Evolutionary conservation across 148 eudicot species (phyloP), one percentile per base, ranked within the genome.

Genomic region (Polygonum maritimum): DNA sequence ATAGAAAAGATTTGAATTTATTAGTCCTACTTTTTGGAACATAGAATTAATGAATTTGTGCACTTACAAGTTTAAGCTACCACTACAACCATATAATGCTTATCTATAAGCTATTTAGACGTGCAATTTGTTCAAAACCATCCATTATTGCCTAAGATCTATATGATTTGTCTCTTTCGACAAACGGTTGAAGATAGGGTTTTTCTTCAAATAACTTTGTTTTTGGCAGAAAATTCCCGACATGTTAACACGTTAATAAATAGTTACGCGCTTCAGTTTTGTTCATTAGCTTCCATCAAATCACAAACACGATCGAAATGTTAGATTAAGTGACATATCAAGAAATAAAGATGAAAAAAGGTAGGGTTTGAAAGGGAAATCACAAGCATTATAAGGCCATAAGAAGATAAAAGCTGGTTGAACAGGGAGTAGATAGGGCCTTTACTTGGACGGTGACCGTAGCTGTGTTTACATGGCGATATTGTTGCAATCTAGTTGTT

Each of bases 81-180:
- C 5, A 60, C 38, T 2, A 16, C 69, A 60, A 60, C 69, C 36
- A 60, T 60, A 26, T 21, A 60, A 15, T 9, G 12, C 36, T 60
- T 60, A 60, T 60, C 69, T 26, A 60, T 60, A 60, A 60, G 69
- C 69, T 60, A 26, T 60, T 60, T 60, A 60, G 69, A 60, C 69
- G 69, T 60, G 69, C 69, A 60, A 9, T 60, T 60, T 60, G 69
- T 3, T 11, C 67, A 35, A 8, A 58, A 7, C 22, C 2, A 35
- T 26, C 45, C 71, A 67, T 67, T 67, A 67, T 67, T 67, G 7
- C 3, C 21, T 38, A 18, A 3, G 21, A 15, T 38, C 44, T 67
- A 35, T 36, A 5, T 38, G 19, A 14, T 3, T 5, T 11, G 69
- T 60, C 69, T 31, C 33, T 60, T 12, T 60, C 69, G 10, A 6